phyloP scores from a whole-genome alignment of 768 basidiomycete genomes.

The Suillus bovinus region DNA sequence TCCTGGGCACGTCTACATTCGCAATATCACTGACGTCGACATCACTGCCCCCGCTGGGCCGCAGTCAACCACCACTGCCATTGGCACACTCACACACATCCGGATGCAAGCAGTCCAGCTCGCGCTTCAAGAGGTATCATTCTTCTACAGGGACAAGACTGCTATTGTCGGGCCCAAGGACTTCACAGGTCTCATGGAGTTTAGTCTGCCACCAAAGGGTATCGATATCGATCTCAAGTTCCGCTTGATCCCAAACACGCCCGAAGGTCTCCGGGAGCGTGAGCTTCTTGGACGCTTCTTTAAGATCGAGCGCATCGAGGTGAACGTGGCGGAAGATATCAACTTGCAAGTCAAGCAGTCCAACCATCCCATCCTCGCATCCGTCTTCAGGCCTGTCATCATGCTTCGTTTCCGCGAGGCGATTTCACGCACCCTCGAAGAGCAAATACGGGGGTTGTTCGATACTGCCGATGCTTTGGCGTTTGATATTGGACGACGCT shows the following conservation, averaged over 20 bases:
- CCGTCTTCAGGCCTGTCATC: conserved; percentile 65
- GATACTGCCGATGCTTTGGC: conserved; percentile 57
- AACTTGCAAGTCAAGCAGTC: conserved; percentile 54
- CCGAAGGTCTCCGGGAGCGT: conserved; percentile 44
- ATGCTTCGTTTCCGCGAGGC: conserved; percentile 57
- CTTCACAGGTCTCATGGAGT: conserved; percentile 61
- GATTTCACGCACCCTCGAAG: conserved; percentile 55
- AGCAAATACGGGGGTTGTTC: conserved; percentile 51
- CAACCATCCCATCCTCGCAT: conserved; percentile 63
- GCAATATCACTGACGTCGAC: conserved; percentile 66
- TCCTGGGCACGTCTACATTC: conserved; percentile 70
- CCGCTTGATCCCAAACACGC: conserved; percentile 56
- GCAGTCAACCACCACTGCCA: conserved; percentile 42
- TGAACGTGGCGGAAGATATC: conserved; percentile 58
- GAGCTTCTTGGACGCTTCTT: conserved; percentile 50
- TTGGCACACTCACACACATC: conserved; percentile 68
- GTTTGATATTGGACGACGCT: conserved; percentile 57
- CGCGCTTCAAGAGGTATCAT: conserved; percentile 63
- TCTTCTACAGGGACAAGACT: conserved; percentile 69
- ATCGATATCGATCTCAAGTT: conserved; percentile 69
- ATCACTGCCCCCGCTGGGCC: conserved; percentile 44
- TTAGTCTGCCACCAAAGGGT: conserved; percentile 65
- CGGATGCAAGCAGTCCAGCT: conserved; percentile 67
- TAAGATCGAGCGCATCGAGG: conserved; percentile 54
- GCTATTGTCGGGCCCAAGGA: conserved; percentile 53